Evolutionary conservation across 257 asterid genomes (phyloP).

Genomic region (Avicennia marina): DNA sequence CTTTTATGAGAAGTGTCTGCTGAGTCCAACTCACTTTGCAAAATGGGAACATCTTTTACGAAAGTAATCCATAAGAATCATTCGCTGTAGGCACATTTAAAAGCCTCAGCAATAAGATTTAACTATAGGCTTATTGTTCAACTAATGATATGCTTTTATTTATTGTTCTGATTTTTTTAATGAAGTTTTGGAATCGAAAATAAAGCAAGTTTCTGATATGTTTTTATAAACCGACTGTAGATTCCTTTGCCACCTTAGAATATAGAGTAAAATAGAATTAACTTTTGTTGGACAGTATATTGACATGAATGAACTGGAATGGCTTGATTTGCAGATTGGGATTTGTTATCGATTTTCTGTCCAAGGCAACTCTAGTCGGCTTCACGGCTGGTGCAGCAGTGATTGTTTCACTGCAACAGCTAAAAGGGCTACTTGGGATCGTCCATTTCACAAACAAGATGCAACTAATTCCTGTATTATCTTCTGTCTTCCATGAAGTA

Average conservation of each 20-base stretch:
- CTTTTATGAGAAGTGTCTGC: constrained; percentile 4
- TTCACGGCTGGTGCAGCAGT: constrained; percentile 71
- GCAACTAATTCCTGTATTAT: constrained; percentile 57
- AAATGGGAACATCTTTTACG: constrained; percentile 29
- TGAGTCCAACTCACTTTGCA: constrained; percentile 17
- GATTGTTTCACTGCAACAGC: constrained; percentile 58
- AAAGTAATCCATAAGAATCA: constrained; percentile 27
- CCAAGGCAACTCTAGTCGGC: constrained; percentile 65
- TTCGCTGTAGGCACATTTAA: constrained; percentile 19
- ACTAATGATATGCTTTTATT: not conserved
- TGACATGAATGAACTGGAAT: constrained; percentile 5
- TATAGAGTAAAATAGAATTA: not conserved
- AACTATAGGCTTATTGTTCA: constrained; percentile 1
- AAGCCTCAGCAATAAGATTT: constrained; percentile 8
- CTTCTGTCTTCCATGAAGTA: constrained; percentile 42
- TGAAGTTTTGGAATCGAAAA: not conserved
- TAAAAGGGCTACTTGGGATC: constrained; percentile 60
- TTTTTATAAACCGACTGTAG: not conserved
- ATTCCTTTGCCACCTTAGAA: constrained; percentile 13
- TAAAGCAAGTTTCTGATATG: too few relatives aligned
- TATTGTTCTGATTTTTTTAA: not conserved
- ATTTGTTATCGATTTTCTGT: constrained; percentile 58
- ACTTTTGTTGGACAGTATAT: not conserved
- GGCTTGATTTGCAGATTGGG: not conserved
- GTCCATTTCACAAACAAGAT: constrained; percentile 56